Percentiles rank a stretch among this genome's conserved stretches.
These are phyloP conservation scores for Sporothrix pseudoabietina DNA, from an alignment of 2,329 filamentous ascomycete species.

Conservation along the genomic window DNA sequence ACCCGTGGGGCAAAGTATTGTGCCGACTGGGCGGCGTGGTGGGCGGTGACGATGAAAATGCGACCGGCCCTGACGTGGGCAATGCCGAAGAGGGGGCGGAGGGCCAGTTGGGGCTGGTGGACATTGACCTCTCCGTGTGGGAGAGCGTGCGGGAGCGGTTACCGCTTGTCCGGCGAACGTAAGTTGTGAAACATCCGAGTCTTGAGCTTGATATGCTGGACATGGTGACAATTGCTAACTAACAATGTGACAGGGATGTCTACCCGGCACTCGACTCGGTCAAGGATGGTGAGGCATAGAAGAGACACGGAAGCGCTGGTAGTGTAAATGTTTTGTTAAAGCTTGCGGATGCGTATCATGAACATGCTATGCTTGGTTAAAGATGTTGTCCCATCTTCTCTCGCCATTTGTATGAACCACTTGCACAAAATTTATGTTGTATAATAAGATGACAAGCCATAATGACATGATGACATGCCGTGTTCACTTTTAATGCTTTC, in stretches of 20 bases:
- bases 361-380: background rate
- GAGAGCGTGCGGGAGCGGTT: conserved; percentile 54
- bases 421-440: background rate
- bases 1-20: conserved; percentile 81
- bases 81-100: conserved; percentile 42
- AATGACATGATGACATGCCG: background rate
- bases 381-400: background rate
- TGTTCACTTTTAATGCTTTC: background rate
- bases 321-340: background rate
- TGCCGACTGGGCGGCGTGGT: conserved; percentile 61
- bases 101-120: conserved; percentile 57
- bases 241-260: conserved; percentile 30
- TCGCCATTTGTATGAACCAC: background rate
- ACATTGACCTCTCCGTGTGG: conserved; percentile 54
- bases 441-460: background rate
- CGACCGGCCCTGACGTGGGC: conserved; percentile 25
- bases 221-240: background rate
- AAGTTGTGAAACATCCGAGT: conserved; percentile 41
- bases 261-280: conserved; percentile 30
- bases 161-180: conserved; percentile 57
- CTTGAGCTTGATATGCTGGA: background rate
- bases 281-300: background rate
- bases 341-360: background rate
- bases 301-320: too few species aligned
- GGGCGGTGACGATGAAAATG: conserved; percentile 46